Percentiles rank a stretch among this genome's conserved stretches.
phyloP scores from a whole-genome alignment of 1,284 basidiomycete species.

The Austroboletus rostrupii region DNA sequence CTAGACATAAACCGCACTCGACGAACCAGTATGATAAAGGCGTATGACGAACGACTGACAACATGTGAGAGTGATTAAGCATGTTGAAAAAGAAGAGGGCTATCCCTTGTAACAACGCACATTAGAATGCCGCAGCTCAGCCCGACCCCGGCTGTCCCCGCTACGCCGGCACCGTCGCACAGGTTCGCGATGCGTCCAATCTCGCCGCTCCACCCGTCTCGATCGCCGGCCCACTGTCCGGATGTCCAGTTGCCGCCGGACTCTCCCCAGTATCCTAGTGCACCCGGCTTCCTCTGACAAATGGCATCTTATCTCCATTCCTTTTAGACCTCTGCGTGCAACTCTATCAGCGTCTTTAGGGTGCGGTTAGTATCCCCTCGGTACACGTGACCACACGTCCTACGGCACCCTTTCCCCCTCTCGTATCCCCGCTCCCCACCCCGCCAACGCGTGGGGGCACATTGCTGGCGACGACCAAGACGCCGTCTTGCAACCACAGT shows the following conservation, averaged over 20 bases:
- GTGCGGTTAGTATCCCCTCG: constrained; percentile 10
- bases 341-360: constrained; percentile 4
- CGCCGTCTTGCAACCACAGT: not conserved
- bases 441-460: not conserved
- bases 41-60: no score
- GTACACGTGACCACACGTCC: constrained; percentile 3
- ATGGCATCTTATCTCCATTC: constrained; percentile 7
- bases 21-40: no score
- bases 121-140: not conserved
- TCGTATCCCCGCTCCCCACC: constrained; percentile 2
- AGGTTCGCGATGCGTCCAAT: not conserved
- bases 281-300: not conserved
- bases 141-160: constrained; percentile 6
- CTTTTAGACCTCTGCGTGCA: not conserved
- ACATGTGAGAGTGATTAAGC: no score
- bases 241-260: not conserved
- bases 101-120: constrained; percentile 1
- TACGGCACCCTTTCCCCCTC: not conserved
- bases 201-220: not conserved
- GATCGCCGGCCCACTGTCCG: not conserved
- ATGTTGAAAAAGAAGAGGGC: not conserved
- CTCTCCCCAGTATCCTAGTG: not conserved
- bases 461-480: not conserved
- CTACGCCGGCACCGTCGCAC: constrained; percentile 3
- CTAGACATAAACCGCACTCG: no score